Conservation (phyloP, 805 yeast species). For the Suhomyces faveliae region DNA sequence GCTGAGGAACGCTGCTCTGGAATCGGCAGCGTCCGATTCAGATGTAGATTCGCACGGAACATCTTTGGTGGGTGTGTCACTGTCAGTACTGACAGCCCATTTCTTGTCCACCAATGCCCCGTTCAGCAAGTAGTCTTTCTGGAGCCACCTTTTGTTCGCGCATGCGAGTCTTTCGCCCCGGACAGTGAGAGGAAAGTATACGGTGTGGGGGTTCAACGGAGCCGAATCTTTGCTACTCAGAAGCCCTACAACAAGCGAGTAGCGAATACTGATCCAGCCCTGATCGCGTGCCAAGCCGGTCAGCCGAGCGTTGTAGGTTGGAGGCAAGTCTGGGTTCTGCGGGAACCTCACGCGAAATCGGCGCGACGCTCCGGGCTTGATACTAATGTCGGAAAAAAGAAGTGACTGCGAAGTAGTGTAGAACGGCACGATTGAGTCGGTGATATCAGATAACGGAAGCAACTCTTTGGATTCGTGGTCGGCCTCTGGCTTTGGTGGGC, state of each 20-base stretch:
- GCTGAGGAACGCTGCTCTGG: slow-evolving; percentile 21
- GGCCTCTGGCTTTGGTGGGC: slow-evolving; percentile 4
- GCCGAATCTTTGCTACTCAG: slow-evolving; percentile 15
- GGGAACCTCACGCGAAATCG: slow-evolving; percentile 25
- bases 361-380: slow-evolving; percentile 18
- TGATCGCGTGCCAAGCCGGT: slow-evolving; percentile 40
- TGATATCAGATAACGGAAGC: slow-evolving; percentile 23
- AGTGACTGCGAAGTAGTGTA: slow-evolving; percentile 40
- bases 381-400: slow-evolving; percentile 31
- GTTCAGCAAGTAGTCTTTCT: slow-evolving; percentile 25
- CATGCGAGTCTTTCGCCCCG: slow-evolving; percentile 23
- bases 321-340: slow-evolving; percentile 28
- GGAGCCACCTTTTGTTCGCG: slow-evolving; percentile 26
- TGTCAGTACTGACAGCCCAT: slow-evolving; percentile 20
- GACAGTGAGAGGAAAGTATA: slow-evolving; percentile 37
- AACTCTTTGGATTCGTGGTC: not conserved
- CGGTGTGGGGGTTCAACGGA: slow-evolving; percentile 18
- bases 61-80: too few relatives aligned
- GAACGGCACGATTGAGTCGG: slow-evolving; percentile 37
- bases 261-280: slow-evolving; percentile 37
- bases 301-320: slow-evolving; percentile 41
- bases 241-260: slow-evolving; percentile 36
- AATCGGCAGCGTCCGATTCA: not conserved
- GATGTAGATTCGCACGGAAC: too few relatives aligned
- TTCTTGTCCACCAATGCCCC: slow-evolving; percentile 22